Conservation (phyloP, 805 yeast genomes). For the Spathaspora passalidarum region DNA sequence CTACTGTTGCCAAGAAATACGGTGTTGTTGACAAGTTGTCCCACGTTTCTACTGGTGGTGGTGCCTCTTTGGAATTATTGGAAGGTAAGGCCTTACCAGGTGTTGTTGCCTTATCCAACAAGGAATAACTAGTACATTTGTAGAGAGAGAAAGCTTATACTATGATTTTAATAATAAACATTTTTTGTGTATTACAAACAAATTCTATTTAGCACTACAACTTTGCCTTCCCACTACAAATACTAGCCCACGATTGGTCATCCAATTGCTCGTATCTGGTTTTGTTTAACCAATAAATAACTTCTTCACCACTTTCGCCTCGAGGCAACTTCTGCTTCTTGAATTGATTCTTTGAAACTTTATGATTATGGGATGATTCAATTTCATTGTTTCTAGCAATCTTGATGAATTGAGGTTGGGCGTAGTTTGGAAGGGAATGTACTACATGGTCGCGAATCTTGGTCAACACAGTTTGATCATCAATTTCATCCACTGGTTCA, state of each 20-base stretch:
- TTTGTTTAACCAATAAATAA: conserved; percentile 67
- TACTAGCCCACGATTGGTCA: conserved; percentile 50
- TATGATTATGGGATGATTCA: conserved; percentile 75
- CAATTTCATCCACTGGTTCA: conserved; percentile 42
- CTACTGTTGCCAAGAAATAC: conserved; percentile 97
- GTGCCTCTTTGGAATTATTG: conserved; percentile 97
- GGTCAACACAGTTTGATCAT: conserved; percentile 34
- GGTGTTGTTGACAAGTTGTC: conserved; percentile 96
- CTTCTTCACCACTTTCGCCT: conserved; percentile 58
- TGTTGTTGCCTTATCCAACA: conserved; percentile 87
- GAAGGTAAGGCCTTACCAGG: conserved; percentile 99
- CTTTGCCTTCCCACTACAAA: conserved; percentile 37
- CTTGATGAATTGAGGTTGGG: conserved; percentile 80
- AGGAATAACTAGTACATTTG: conserved; percentile 19
- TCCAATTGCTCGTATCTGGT: conserved; percentile 57
- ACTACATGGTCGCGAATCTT: conserved; percentile 26
- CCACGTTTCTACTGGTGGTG: conserved; percentile 99
- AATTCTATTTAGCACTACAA: conserved; percentile 21
- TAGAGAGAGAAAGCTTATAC: background rate
- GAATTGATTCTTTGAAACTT: conserved; percentile 67
- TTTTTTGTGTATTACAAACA: background rate
- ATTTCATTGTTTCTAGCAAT: conserved; percentile 49
- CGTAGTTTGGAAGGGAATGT: conserved; percentile 69
- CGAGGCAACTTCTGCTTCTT: conserved; percentile 68
- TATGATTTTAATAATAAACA: background rate